These are phyloP conservation scores for Candida caryicola DNA, from an alignment of 805 yeast genomes.

Conservation along the genomic window DNA sequence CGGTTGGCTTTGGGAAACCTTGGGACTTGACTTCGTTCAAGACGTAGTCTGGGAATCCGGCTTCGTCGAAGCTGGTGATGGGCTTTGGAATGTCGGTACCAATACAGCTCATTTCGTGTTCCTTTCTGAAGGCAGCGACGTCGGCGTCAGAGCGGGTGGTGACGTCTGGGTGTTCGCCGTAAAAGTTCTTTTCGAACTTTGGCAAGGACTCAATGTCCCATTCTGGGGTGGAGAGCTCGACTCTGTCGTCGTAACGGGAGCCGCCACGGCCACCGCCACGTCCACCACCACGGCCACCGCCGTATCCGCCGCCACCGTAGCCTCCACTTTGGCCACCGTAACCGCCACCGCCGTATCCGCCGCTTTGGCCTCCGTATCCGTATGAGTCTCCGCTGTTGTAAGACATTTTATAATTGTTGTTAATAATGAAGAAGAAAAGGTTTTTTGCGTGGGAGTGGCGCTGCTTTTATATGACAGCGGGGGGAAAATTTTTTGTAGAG, in stretches of 20 bases:
- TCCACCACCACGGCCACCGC: constrained; percentile 31
- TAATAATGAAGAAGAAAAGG: not conserved
- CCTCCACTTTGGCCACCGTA: constrained; percentile 33
- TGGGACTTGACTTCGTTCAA: constrained; percentile 82
- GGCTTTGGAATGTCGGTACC: constrained; percentile 94
- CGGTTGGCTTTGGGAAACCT: constrained; percentile 93
- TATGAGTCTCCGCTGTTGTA: constrained; percentile 27
- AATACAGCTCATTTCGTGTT: constrained; percentile 77
- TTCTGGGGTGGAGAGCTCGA: constrained; percentile 63
- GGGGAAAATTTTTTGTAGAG: constrained; percentile 1
- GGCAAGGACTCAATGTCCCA: constrained; percentile 81
- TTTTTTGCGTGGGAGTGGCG: no score
- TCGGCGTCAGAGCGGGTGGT: constrained; percentile 72
- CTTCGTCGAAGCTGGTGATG: constrained; percentile 88
- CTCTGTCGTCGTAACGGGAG: constrained; percentile 39
- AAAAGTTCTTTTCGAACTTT: constrained; percentile 92
- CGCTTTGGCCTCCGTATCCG: constrained; percentile 28
- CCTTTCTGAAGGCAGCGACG: constrained; percentile 70
- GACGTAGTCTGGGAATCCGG: constrained; percentile 96
- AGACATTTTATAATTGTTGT: constrained; percentile 31
- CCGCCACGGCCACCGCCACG: constrained; percentile 39
- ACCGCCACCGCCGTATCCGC: constrained; percentile 19
- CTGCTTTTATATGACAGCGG: no score
- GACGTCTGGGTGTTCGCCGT: constrained; percentile 80
- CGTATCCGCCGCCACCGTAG: constrained; percentile 34